Evolutionary conservation across 768 basidiomycete genomes (phyloP).

Genomic region (Calocera cornea): DNA sequence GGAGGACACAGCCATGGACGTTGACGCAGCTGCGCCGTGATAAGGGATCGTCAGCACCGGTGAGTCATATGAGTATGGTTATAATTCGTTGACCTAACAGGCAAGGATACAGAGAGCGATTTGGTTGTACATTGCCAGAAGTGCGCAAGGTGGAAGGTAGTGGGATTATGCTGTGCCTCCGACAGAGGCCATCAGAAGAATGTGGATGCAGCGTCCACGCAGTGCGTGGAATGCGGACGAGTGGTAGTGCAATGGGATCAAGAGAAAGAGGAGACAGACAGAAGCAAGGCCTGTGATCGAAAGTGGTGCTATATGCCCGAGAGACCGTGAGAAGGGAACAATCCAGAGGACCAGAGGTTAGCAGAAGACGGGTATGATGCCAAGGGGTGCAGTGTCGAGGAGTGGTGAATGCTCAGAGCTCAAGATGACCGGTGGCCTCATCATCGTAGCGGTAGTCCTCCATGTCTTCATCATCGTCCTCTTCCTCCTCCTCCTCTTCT

Average conservation of each 20-base stretch:
- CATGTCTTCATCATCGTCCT: slow-evolving; percentile 79
- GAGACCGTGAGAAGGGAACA: background rate
- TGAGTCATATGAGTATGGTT: background rate
- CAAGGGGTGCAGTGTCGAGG: slow-evolving; percentile 1
- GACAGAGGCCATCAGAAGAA: background rate
- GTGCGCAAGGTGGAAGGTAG: background rate
- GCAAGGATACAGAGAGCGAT: background rate
- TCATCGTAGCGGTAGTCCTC: slow-evolving; percentile 69
- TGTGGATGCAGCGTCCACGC: slow-evolving; percentile 29
- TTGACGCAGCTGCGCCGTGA: background rate
- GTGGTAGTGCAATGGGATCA: slow-evolving; percentile 11
- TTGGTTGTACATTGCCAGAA: background rate
- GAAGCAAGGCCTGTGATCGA: slow-evolving; percentile 7
- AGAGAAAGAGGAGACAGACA: slow-evolving; percentile 12
- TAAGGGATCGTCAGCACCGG: background rate
- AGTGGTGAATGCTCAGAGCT: slow-evolving; percentile 10
- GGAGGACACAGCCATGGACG: background rate
- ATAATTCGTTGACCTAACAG: background rate
- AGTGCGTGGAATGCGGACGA: slow-evolving; percentile 10
- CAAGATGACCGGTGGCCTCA: slow-evolving; percentile 15
- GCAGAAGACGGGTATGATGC: slow-evolving; percentile 1
- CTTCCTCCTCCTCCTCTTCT: slow-evolving; percentile 49
- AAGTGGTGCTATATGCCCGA: slow-evolving; percentile 12
- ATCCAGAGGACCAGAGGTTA: background rate
- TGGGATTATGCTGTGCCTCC: slow-evolving; percentile 4